Base-by-base conservation (phyloP, 192 early-diverging fungal genomes). In the Glomus cerebriforme region DNA sequence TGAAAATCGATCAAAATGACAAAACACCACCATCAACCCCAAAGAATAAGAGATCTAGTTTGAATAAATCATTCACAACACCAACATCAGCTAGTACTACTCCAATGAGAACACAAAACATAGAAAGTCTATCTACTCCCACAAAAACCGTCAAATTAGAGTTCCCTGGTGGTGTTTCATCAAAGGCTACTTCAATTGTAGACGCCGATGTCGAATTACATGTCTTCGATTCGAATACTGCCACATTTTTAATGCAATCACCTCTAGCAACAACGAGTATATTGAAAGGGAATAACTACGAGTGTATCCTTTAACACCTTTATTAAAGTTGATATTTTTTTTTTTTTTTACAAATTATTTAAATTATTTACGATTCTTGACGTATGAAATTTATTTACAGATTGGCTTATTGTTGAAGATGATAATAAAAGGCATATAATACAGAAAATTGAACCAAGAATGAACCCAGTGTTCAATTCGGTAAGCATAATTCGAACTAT, bases 391-490 rank as follows among this genome's bases (percentile, higher is more conserved):
- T 80, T 70, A 73, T 83, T 58, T 70, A 77, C 72, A 75, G 88
- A 92, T 82, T 90, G 84, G 87, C 83, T 91, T 60, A 85, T 88
- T 59, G 81, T 93, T 0, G 82, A 83, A 10, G 81, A 86, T 35
- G 81, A 86, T 47, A 83, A 81, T 2, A 81, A 81, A 35, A 82
- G 79, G 71, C 85, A 86, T 27, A 77, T 88, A 37, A 85, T 86
- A n/a, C 90, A 92, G 80, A 77, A 81, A 37, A 62, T 96, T 22
- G 90, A 93, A 68, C 87, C 89, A n/a, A 85, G 84, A 31, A 95
- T 96, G 92, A 92, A 93, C 72, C 89, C 91, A 0, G 88, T 92
- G 29, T 96, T 95, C 81, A 95, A 89, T 82, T 71, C 58, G 9
- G 84, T 82, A 77, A 54, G 63, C 32, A n/a, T 65, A 4, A n/a